Evolutionary conservation across 2,329 filamentous ascomycete genomes (phyloP), one percentile per base, ranked within the genome.

Genomic region (Colletotrichum lindemuthianum): DNA sequence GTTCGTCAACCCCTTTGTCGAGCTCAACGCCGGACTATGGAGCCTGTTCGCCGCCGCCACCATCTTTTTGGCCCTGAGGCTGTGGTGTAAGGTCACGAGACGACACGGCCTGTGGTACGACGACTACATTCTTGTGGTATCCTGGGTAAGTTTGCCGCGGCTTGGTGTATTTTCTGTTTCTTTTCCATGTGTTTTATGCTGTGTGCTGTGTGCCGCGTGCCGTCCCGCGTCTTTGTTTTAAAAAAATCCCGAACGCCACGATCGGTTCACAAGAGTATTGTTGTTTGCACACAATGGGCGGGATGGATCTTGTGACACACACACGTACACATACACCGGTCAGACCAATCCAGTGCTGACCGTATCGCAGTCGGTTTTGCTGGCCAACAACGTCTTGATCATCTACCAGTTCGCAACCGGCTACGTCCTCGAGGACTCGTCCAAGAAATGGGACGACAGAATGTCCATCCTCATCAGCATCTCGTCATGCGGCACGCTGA

Each of bases 391-490:
- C 65, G 77, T 71, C 51, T 69, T 84, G 13, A 84, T 84, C 58
- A 70, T 79, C 1, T 67, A 79, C 51, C 74, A 84, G 63, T 85
- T 81, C 60, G 80, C 78, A 7, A 83, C 78, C 8, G 82, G 82
- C 54, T 84, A 84, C 65, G 77, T 82, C 1, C 72, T 76, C 40
- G 57, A 74, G 34, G 67, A 75, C 65, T 74, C 74, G 6, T 70
- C 74, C 1, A 70, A 79, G n/a, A 69, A 73, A 15, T 85, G 83
- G 83, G 79, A 81, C 63, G 81, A 83, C 66, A 78, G 77, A 58
- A 84, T 84, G 82, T 81, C 82, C 69, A 84, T 84, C 13, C 67
- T 85, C 59, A 84, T 85, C 75, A 82, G 80, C 66, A 71, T 75
- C 11, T 76, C 75, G 3, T 77, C 76, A 2, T 77, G 75, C 67